Base-by-base conservation (phyloP, 345 rosid genomes). In the Carallia brachiata region DNA sequence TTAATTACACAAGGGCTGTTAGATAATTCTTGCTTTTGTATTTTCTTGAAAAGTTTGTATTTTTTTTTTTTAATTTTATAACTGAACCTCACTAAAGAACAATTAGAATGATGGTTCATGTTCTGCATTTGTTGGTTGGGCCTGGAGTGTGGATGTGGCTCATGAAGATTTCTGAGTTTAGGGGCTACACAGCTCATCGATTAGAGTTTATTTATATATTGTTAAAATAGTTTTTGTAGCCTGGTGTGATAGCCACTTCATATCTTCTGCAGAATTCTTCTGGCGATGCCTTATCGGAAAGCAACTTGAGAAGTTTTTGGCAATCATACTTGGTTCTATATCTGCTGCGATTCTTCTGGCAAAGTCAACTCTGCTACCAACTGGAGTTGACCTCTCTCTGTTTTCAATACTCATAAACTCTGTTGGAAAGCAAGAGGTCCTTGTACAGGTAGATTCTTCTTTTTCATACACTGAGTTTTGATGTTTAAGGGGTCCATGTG, bases 321-420 rank as follows among this genome's bases (percentile, higher is more conserved):
- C 99, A 53, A 62, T 89, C 60, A 30, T 87, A 52, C 85, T 89
- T 53, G 93, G 95, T 40, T 73, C 84, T 54, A 92, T 92, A 90
- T 90, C 99, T 7, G 98, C 84, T 47, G 97, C 98, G 62, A 92
- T 92, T 87, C 97, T 96, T 74, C 85, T 96, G 67, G 99, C 99
- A 48, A 98, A 96, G 81, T 97, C 98, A 60, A 96, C 99, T 69
- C 86, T 96, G 53, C 86, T 96, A 16, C 52, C 58, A 13, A 48
- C 52, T 44, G 64, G 77, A 62, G 60, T 96, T 81, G 91, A 92
- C 74, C 89, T 96, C 37, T 96, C 99, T 56, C 98, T 96, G 65
- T 89, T 96, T 79, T 96, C 99, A 27, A 82, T 96, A 73, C 89
- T 96, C 57, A 84, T 96, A 50, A 88, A 94, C 34, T 84, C 92